phyloP scores from a whole-genome alignment of 495 filamentous ascomycete genomes.

The Talaromyces nanjingensis region DNA sequence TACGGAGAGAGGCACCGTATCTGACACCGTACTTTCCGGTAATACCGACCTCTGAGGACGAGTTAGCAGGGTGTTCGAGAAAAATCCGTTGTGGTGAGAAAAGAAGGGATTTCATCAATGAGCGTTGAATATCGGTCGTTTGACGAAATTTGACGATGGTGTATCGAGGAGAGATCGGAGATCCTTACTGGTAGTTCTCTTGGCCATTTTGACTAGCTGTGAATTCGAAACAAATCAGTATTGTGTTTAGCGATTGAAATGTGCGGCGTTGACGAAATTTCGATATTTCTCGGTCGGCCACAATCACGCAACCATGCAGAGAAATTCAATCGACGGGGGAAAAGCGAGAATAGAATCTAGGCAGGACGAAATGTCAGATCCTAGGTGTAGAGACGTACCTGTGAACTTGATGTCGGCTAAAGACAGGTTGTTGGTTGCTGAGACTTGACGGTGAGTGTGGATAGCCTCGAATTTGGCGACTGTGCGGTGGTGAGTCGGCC shows the following conservation, averaged over 20 bases:
- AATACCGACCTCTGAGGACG: slow-evolving; percentile 69
- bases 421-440: slow-evolving; percentile 2
- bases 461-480: slow-evolving; percentile 11
- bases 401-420: slow-evolving; percentile 9
- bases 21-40: slow-evolving; percentile 69
- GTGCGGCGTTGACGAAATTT: not conserved
- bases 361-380: not conserved
- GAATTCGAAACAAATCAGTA: not conserved
- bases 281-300: not conserved
- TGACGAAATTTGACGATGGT: not conserved
- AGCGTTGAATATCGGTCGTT: not conserved
- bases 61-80: slow-evolving; percentile 26
- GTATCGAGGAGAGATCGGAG: not conserved
- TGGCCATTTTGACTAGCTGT: slow-evolving; percentile 9
- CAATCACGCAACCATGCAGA: not conserved
- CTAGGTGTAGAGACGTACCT: slow-evolving; percentile 3
- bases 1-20: slow-evolving; percentile 99
- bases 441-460: slow-evolving; percentile 1
- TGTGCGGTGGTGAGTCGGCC: slow-evolving; percentile 3
- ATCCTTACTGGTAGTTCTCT: slow-evolving; percentile 11
- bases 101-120: slow-evolving; percentile 9
- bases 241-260: not conserved
- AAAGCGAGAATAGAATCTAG: not conserved
- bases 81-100: not conserved
- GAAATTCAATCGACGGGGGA: not conserved